Base-by-base conservation (phyloP, 2,329 filamentous ascomycete genomes). In the Whalleya microplaca region DNA sequence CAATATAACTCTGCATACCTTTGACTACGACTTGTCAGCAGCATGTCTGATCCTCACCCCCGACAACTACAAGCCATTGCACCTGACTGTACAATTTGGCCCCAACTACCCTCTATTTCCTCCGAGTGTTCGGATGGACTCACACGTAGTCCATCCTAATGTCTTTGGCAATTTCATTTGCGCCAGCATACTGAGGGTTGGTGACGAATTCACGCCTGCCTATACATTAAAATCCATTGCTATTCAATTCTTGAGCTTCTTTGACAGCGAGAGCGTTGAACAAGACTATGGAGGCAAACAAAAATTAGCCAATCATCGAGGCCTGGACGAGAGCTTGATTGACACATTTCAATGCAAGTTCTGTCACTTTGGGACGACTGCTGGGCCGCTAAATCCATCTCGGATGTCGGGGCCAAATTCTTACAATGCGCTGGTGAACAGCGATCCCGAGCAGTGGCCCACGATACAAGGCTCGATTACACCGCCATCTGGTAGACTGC, bases 241-340 rank as follows among this genome's bases (percentile, higher is more conserved):
- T 16, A 81, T 82, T 21, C 79, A 82, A 65, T 58, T 82, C n/a
- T 67, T 82, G 2, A 81, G 78, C 61, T 81, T 83, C 67, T 82
- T 82, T 63, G 71, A 71, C 21, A 81, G 79, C 59, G 75, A 79
- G 1, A 71, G 53, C 1, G 49, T 82, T 2, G 78, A 81, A 54
- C 79, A 81, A 53, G 58, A 62, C 0, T 21, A 72, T 44, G 69
- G 68, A 7, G 14, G 37, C 1, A 29, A 21, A 3, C 44, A 71
- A 12, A 44, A 71, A 12, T 65, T 79, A 3, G 50, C 49, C 0
- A 6, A 16, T 0, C 76, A 70, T 52, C 66, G 59, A 21, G n/a
- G 53, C 3, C 20, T 4, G 1, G 43, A 63, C 14, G n/a, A 43
- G 12, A 8, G 21, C 3, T 5, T 53, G 5, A 3, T 23, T 12